These are phyloP conservation scores for Lactarius pseudohatsudake DNA, from an alignment of 768 basidiomycete species.

Conservation along the genomic window DNA sequence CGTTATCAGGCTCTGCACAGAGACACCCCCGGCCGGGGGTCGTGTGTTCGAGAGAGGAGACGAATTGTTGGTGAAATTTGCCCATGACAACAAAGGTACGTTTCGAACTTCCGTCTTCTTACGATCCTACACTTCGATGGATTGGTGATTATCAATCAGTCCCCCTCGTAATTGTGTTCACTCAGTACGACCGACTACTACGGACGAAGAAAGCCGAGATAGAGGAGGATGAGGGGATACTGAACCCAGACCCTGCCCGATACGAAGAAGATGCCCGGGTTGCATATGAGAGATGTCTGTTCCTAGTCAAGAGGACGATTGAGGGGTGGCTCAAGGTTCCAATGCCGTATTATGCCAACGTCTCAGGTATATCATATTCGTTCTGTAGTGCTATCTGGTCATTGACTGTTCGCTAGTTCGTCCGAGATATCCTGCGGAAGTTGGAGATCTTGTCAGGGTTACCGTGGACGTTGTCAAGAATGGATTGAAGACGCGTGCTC, in stretches of 20 bases:
- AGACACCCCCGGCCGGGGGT: background rate
- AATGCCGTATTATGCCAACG: background rate
- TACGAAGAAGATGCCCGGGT: background rate
- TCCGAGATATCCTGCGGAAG: background rate
- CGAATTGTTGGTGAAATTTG: background rate
- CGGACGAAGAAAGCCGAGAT: background rate
- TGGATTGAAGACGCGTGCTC: background rate
- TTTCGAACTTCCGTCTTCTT: background rate
- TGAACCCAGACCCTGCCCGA: background rate
- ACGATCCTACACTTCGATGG: background rate
- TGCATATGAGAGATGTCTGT: background rate
- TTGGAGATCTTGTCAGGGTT: background rate
- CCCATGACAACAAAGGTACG: background rate
- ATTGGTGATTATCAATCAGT: background rate
- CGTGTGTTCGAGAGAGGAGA: background rate
- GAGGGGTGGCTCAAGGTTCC: background rate
- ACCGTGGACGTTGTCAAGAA: background rate
- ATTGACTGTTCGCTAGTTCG: background rate
- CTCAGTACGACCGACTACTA: background rate
- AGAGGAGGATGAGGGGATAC: background rate
- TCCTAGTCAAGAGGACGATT: background rate
- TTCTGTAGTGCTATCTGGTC: background rate
- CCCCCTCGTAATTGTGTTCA: background rate
- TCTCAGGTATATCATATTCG: background rate
- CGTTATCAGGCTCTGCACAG: background rate